Base-by-base conservation (phyloP, 1,284 basidiomycete genomes). In the Apiotrichum sp. region DNA sequence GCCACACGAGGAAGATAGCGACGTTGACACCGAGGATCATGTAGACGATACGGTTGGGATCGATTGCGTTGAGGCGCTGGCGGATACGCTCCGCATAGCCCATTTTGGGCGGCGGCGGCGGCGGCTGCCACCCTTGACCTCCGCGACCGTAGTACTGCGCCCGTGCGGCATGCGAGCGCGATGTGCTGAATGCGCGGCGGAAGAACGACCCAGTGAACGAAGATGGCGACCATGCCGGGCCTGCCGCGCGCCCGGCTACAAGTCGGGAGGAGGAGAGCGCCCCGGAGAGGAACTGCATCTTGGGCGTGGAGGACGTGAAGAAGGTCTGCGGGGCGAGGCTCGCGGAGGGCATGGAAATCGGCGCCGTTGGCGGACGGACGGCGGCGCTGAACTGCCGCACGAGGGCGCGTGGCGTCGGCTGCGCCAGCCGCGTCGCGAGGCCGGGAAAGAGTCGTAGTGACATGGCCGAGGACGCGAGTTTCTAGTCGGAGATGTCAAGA, bases 1-100 rank as follows among this genome's bases (percentile, higher is more conserved):
- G 71, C 75, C 75, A 77, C 5, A 73, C 48, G 2, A 68, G 41
- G 59, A 69, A 77, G 10, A 77, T 65, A 22, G 51, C 71, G 7
- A 68, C 61, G 54, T 77, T 77, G 14, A 68, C 43, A 2, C 63
- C 74, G 35, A 77, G 71, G 50, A 77, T 47, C 1, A 3, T 38
- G 39, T 55, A 59, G 6, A 55, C 50, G 8, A 59, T 31, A 4
- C 39, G 13, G 6, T 34, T 40, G 3, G 53, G 57, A 13, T 45
- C 33, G 33, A 51, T 46, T 9, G 38, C 8, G 53, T 59, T 50
- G 2, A 52, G n/a, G 11, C 53, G 50, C 2, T 11, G 14, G 13
- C 47, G 42, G 14, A 59, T 11, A 2, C 16, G 11, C 6, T 34
- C 11, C 29, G 33, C 38, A 31, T 35, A 47, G 5, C 38, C 13